phyloP scores from a whole-genome alignment of 192 early-diverging fungal genomes.

The Spizellomyces sp. region DNA sequence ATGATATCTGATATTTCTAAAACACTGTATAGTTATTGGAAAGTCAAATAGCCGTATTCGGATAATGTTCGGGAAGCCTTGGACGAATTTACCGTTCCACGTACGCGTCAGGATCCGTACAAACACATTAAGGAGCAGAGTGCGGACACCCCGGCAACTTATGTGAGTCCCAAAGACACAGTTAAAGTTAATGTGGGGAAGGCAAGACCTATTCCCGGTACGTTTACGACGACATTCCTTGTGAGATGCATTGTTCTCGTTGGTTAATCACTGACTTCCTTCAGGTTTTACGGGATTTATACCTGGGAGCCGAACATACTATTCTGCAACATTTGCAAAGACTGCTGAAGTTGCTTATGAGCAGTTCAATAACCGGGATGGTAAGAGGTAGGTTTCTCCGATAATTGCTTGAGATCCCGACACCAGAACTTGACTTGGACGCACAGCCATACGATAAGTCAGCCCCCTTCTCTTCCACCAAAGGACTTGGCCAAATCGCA shows the following conservation, averaged over 20 bases:
- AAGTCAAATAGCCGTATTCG: conserved; percentile 48
- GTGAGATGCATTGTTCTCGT: no score
- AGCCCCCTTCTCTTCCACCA: conserved; percentile 24
- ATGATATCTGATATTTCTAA: background rate
- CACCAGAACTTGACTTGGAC: background rate
- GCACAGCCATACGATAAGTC: background rate
- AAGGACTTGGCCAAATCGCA: conserved; percentile 42
- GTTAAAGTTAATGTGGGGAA: conserved; percentile 21
- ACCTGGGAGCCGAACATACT: conserved; percentile 48
- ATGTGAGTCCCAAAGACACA: conserved; percentile 19
- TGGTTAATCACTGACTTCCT: no score
- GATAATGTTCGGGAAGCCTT: conserved; percentile 54
- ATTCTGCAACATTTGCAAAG: conserved; percentile 51
- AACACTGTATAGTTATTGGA: background rate
- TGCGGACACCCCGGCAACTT: background rate
- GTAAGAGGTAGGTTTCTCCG: background rate
- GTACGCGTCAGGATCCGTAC: background rate
- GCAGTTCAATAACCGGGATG: conserved; percentile 44
- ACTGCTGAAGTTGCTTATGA: conserved; percentile 55
- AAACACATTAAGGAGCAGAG: background rate
- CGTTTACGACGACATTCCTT: background rate
- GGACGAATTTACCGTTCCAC: conserved; percentile 49
- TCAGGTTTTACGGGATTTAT: conserved; percentile 60
- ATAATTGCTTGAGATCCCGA: background rate
- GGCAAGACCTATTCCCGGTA: conserved; percentile 49